Evolutionary conservation across 1,284 basidiomycete species (phyloP).

Genomic region (Gomphus bonarii): DNA sequence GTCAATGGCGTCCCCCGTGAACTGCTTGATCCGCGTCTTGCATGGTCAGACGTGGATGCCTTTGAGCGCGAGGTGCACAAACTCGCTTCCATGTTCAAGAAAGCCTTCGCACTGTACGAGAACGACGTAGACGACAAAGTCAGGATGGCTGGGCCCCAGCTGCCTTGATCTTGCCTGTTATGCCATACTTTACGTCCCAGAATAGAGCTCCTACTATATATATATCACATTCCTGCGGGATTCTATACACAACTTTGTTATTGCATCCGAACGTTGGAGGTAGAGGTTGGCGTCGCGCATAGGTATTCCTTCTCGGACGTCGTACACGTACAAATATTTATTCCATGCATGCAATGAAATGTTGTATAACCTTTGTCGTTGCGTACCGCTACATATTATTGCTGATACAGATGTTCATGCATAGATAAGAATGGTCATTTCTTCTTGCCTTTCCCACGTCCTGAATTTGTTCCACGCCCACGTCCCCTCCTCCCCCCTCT

Average conservation of each 20-base stretch:
- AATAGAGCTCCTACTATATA: too few species aligned
- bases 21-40: conserved; percentile 76
- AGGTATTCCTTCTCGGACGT: too few species aligned
- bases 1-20: conserved; percentile 82
- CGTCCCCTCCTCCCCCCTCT: background rate
- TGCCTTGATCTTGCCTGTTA: background rate
- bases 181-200: too few species aligned
- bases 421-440: background rate
- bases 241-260: too few species aligned
- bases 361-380: background rate
- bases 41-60: conserved; percentile 80
- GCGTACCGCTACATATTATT: background rate
- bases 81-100: conserved; percentile 86
- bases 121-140: conserved; percentile 73
- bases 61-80: conserved; percentile 80
- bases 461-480: background rate
- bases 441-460: conserved; percentile 9
- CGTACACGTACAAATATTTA: too few species aligned
- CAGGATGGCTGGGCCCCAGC: conserved; percentile 60
- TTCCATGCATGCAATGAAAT: background rate
- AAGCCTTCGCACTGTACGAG: conserved; percentile 87
- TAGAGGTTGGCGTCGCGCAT: too few species aligned
- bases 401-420: background rate
- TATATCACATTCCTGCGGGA: too few species aligned
- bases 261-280: too few species aligned